Evolutionary conservation across 345 rosid species (phyloP).

Genomic region (Cochlearia excelsa): DNA sequence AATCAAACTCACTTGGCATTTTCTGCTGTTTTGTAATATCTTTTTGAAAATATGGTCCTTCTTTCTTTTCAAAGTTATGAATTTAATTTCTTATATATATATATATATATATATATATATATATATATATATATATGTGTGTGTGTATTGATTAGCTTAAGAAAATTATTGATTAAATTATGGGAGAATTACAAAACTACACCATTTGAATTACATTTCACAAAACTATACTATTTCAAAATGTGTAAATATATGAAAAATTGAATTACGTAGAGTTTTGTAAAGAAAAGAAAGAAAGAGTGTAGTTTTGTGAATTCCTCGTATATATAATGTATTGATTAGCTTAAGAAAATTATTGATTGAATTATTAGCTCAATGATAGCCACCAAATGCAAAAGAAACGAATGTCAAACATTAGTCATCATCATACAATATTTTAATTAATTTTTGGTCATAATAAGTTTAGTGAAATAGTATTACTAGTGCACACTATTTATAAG

Average conservation of each 20-base stretch:
- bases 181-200: too few species aligned
- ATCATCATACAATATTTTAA: neutral
- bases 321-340: too few species aligned
- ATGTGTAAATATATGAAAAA: too few species aligned
- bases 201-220: too few species aligned
- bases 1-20: constrained; percentile 31
- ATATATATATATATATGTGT: neutral
- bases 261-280: too few species aligned
- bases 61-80: neutral
- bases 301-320: too few species aligned
- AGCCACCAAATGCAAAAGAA: constrained; percentile 7
- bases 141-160: neutral
- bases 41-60: constrained; percentile 29
- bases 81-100: neutral
- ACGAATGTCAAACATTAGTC: constrained; percentile 4
- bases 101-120: too few species aligned
- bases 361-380: neutral
- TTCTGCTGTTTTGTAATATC: constrained; percentile 12
- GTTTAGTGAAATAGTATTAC: constrained; percentile 2
- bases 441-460: neutral
- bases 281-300: too few species aligned
- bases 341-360: neutral
- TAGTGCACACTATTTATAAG: constrained; percentile 25
- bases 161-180: neutral
- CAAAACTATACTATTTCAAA: too few species aligned